Evolutionary conservation across 768 basidiomycete species (phyloP), one percentile per base, ranked within the genome.

Genomic region (Phylloporus scabripes): DNA sequence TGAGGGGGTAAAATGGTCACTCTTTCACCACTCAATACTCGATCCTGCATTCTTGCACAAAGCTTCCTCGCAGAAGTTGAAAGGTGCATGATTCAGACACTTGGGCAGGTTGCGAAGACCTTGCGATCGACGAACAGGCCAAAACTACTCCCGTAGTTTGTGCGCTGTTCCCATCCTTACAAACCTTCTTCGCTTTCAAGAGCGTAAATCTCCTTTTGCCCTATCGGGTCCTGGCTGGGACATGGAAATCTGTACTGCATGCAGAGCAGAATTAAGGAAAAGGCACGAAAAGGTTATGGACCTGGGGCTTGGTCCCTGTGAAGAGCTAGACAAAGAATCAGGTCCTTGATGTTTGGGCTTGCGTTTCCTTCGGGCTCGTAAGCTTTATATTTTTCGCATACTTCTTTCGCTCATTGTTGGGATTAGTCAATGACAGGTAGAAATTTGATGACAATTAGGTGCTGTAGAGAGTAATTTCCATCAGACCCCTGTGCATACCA

Each of bases 301-400:
- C 20, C 44, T n/a, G n/a, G n/a, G n/a, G n/a, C n/a, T 56, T 24
- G 36, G 41, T 3, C 4, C 12, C 21, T 56, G 55, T 53, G 46
- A 51, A 17, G 39, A 42, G 9, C 29, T 56, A 9, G 54, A 47
- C 18, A 38, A 48, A 18, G 42, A 42, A 3, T 7, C 23, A 10
- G 18, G 1, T 7, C 9, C 37, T 7, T 8, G 20, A 21, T 12
- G 20, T 21, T 38, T 38, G 14, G 20, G 37, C 18, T 10, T 38
- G 17, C 9, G 9, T 38, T 8, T 20, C n/a, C 33, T 17, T 34
- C n/a, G 33, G 4, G 11, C n/a, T 15, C n/a, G 14, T 34, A 34
- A 34, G 15, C n/a, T 17, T 5, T 34, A 32, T 12, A 7, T 28
- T 28, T 32, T 23, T 12, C 31, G 31, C 31, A 31, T 12, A 12